Percentiles rank a stretch among this genome's conserved stretches.
phyloP scores from a whole-genome alignment of 768 basidiomycete species.

The Auricularia heimuer region DNA sequence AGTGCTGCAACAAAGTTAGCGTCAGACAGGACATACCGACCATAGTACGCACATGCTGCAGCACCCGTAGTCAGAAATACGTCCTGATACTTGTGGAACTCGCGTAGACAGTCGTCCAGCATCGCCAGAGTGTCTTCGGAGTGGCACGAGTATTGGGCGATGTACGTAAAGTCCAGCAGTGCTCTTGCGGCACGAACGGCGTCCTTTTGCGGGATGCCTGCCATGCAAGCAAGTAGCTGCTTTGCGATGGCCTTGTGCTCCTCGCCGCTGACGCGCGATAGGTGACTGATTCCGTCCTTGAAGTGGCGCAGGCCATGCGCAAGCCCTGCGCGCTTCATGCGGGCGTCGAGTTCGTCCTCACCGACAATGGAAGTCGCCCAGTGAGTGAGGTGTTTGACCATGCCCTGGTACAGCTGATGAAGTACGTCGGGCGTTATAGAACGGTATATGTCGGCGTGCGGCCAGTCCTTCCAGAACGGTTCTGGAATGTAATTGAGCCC shows the following conservation, averaged over 20 bases:
- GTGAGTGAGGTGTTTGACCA: conserved; percentile 7
- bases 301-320: conserved; percentile 6
- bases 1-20: conserved; percentile 14
- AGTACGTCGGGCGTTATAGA: conserved; percentile 13
- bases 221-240: conserved; percentile 4
- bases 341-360: conserved; percentile 6
- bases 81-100: conserved; percentile 29
- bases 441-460: conserved; percentile 10
- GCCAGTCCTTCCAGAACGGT: conserved; percentile 14
- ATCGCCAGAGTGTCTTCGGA: conserved; percentile 18
- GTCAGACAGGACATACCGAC: too few species aligned
- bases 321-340: conserved; percentile 8
- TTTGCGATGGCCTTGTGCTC: conserved; percentile 12
- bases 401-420: conserved; percentile 13
- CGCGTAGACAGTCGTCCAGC: conserved; percentile 18
- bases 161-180: conserved; percentile 30
- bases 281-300: conserved; percentile 9
- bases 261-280: conserved; percentile 8
- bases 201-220: conserved; percentile 12
- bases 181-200: conserved; percentile 23
- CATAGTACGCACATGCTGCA: conserved; percentile 11
- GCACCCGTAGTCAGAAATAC: conserved; percentile 22
- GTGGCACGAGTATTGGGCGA: conserved; percentile 27
- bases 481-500: conserved; percentile 1
- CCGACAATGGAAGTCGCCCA: conserved; percentile 3